Percentiles rank a stretch among this genome's conserved stretches.
Conservation (phyloP, 768 basidiomycete species). For the Exsudoporus frostii region DNA sequence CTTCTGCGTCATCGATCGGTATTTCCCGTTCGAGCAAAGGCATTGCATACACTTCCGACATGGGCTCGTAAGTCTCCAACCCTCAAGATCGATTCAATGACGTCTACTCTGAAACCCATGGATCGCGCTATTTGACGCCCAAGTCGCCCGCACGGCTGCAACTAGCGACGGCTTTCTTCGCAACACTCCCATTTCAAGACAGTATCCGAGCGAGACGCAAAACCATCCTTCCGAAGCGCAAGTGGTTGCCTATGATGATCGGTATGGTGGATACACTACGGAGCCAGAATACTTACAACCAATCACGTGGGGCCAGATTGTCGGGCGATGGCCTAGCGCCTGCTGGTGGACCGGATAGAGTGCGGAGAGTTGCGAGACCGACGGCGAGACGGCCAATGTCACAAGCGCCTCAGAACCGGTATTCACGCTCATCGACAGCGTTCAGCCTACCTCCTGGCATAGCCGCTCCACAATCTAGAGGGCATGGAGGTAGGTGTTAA, state of each 20-base stretch:
- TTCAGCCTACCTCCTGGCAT: conserved; percentile 71
- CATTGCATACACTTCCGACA: conserved; percentile 30
- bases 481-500: conserved; percentile 15
- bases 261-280: conserved; percentile 29
- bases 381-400: conserved; percentile 54
- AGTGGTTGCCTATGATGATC: conserved; percentile 38
- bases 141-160: conserved; percentile 38
- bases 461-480: conserved; percentile 53
- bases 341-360: conserved; percentile 72
- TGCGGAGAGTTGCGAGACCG: conserved; percentile 72
- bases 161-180: conserved; percentile 39
- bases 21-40: conserved; percentile 47
- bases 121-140: conserved; percentile 36
- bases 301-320: conserved; percentile 67
- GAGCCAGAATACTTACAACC: conserved; percentile 37
- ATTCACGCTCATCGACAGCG: conserved; percentile 57
- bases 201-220: conserved; percentile 45
- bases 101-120: conserved; percentile 18
- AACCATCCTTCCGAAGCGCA: conserved; percentile 51
- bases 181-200: conserved; percentile 34
- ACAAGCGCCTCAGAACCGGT: conserved; percentile 63
- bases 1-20: conserved; percentile 41
- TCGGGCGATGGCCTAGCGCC: conserved; percentile 84
- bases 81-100: conserved; percentile 35
- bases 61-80: conserved; percentile 36